A percentile compares a stretch with the other conserved stretches of the same genome.
Conservation (phyloP, 257 asterid genomes). For the Asclepias syriaca region DNA sequence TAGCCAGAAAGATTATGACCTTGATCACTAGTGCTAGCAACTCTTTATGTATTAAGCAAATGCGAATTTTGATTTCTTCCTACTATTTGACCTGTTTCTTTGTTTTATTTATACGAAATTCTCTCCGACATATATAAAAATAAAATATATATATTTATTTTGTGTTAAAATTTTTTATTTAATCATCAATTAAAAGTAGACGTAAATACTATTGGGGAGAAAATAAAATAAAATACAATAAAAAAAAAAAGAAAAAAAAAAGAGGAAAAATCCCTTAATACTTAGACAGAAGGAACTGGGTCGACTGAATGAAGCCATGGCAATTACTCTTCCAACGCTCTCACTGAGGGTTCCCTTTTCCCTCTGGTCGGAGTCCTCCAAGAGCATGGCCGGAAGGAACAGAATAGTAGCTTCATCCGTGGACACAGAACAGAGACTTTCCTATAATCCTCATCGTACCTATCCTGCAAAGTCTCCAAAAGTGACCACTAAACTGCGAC, state of each 20-base stretch:
- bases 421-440: conserved; percentile 58
- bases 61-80: neutral
- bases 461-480: conserved; percentile 42
- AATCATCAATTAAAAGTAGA: no score
- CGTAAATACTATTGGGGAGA: no score
- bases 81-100: neutral
- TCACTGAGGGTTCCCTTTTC: conserved; percentile 20
- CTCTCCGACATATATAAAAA: no score
- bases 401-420: conserved; percentile 53
- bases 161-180: no score
- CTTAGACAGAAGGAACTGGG: no score
- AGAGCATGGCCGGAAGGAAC: neutral
- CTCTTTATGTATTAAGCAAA: neutral
- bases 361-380: neutral
- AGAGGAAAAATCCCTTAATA: no score
- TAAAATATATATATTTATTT: no score
- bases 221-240: no score
- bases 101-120: neutral
- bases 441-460: conserved; percentile 84
- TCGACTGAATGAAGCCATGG: conserved; percentile 23
- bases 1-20: neutral
- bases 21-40: neutral
- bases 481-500: conserved; percentile 8
- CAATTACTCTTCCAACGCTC: conserved; percentile 34
- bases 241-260: no score